These are phyloP conservation scores for Monosporozyma yasuniensis DNA, from an alignment of 805 yeast species.

Conservation along the genomic window DNA sequence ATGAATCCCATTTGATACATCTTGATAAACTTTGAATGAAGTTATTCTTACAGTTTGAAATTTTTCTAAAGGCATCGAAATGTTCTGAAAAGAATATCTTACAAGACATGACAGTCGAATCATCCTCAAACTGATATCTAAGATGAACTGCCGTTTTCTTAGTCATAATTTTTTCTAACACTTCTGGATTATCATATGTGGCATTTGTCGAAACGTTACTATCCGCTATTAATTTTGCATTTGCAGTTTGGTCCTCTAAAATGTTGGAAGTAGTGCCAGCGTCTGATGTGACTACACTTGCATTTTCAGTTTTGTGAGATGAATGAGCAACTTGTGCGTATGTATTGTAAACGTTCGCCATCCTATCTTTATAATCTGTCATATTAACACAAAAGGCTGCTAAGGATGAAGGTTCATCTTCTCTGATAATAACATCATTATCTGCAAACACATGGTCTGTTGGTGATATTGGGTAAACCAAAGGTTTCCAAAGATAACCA, in stretches of 20 bases:
- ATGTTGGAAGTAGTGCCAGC: neutral
- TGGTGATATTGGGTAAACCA: conserved; percentile 68
- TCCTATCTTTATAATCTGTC: conserved; percentile 65
- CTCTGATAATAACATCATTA: conserved; percentile 86
- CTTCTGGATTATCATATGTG: conserved; percentile 10
- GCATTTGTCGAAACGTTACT: neutral
- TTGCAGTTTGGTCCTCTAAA: neutral
- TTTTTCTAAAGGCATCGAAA: conserved; percentile 83
- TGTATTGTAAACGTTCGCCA: conserved; percentile 16
- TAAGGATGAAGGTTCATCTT: conserved; percentile 91
- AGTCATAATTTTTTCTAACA: conserved; percentile 60
- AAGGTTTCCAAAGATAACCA: conserved; percentile 89
- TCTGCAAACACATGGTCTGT: conserved; percentile 90
- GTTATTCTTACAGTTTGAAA: conserved; percentile 66
- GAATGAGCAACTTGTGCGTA: neutral
- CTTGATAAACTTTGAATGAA: conserved; percentile 86
- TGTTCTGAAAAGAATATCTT: conserved; percentile 93
- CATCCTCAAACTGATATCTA: conserved; percentile 86
- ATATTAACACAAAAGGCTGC: conserved; percentile 89
- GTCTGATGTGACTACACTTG: neutral
- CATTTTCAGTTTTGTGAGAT: neutral
- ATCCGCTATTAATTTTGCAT: neutral
- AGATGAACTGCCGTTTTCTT: conserved; percentile 83
- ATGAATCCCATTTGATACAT: conserved; percentile 91
- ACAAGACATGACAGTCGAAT: conserved; percentile 74